These are phyloP conservation scores for Ogataea methylovora DNA, from an alignment of 805 yeast genomes.

Conservation along the genomic window DNA sequence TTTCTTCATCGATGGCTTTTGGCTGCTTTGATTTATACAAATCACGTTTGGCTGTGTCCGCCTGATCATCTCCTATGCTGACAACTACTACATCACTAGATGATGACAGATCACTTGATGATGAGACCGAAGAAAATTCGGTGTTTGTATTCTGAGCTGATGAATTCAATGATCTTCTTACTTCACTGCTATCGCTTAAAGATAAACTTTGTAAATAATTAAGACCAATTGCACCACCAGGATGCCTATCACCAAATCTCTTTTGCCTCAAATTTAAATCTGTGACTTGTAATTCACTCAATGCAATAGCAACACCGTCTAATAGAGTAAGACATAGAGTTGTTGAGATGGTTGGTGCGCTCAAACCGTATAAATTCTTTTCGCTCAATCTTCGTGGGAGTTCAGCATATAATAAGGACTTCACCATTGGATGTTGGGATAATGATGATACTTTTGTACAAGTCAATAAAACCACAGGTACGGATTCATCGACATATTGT, in stretches of 20 bases:
- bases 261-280: conserved; percentile 47
- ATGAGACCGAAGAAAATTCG: conserved; percentile 7
- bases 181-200: not conserved
- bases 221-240: conserved; percentile 86
- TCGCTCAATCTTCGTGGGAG: conserved; percentile 54
- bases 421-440: conserved; percentile 41
- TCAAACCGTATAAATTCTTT: conserved; percentile 60
- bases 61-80: not conserved
- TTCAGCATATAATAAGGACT: conserved; percentile 52
- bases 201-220: conserved; percentile 20
- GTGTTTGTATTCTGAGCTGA: conserved; percentile 4
- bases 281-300: conserved; percentile 56
- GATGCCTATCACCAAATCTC: conserved; percentile 68
- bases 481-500: conserved; percentile 45
- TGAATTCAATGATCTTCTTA: not conserved
- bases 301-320: conserved; percentile 70
- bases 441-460: conserved; percentile 51
- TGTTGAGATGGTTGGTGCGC: conserved; percentile 85
- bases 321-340: conserved; percentile 69
- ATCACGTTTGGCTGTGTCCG: not conserved
- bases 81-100: not conserved
- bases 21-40: too few relatives aligned
- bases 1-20: too few relatives aligned
- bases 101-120: not conserved
- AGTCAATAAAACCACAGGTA: conserved; percentile 58